Conservation (phyloP, 1,139 yeast genomes). For the Fermentozyma sake region DNA sequence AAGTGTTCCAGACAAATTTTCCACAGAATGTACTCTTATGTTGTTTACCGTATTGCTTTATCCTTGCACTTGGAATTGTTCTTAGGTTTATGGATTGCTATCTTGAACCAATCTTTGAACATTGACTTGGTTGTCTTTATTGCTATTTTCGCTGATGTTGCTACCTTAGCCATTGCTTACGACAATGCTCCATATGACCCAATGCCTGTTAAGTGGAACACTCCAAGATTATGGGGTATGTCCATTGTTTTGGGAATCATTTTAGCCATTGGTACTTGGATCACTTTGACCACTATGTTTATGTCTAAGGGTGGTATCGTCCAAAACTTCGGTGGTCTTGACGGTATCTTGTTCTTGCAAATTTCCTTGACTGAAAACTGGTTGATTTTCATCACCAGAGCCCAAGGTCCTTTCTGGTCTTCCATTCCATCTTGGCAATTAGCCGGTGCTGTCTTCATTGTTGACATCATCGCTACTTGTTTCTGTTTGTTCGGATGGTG, state of each 20-base stretch:
- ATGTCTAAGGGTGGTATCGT: constrained; percentile 79
- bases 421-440: constrained; percentile 92
- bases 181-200: constrained; percentile 98
- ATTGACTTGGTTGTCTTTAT: constrained; percentile 88
- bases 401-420: constrained; percentile 95
- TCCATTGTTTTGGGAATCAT: constrained; percentile 77
- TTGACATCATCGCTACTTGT: constrained; percentile 86
- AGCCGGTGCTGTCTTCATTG: constrained; percentile 85
- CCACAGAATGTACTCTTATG: constrained; percentile 98
- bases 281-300: constrained; percentile 87
- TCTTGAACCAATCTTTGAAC: constrained; percentile 76
- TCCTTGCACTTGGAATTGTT: constrained; percentile 89
- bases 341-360: constrained; percentile 88
- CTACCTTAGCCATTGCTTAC: constrained; percentile 91
- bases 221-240: constrained; percentile 97
- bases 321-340: constrained; percentile 90
- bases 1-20: constrained; percentile 94
- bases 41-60: constrained; percentile 93
- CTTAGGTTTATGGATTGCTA: constrained; percentile 93
- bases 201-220: constrained; percentile 97
- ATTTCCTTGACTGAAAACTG: constrained; percentile 92
- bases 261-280: constrained; percentile 89
- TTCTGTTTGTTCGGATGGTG: constrained; percentile 95
- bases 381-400: constrained; percentile 94
- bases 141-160: constrained; percentile 95